Evolutionary conservation across 73 alveolate species (phyloP).

Genomic region (Stentor coeruleus): DNA sequence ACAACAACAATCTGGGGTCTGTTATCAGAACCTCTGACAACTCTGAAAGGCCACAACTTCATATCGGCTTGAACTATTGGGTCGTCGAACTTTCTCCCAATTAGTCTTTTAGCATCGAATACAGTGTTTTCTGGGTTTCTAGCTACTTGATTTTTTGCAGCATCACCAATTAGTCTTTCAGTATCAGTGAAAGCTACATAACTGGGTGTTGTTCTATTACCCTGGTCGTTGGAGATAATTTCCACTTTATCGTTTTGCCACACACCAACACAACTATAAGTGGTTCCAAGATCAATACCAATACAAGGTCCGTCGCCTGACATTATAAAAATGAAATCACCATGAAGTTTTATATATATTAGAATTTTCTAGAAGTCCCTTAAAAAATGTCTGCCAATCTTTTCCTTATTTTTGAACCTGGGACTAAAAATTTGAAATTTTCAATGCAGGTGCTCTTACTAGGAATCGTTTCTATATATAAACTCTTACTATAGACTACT

Average conservation of each 20-base stretch:
- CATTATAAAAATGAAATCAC: no score
- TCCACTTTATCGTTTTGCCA: slow-evolving; percentile 94
- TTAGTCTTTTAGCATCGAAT: slow-evolving; percentile 86
- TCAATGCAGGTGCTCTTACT: no score
- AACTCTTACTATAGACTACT: no score
- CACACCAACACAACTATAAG: slow-evolving; percentile 95
- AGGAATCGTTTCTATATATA: no score
- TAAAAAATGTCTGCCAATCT: no score
- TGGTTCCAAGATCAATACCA: slow-evolving; percentile 96
- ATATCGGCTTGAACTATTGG: slow-evolving; percentile 83
- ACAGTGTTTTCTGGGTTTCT: slow-evolving; percentile 92
- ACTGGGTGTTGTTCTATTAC: slow-evolving; percentile 95
- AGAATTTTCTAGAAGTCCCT: no score
- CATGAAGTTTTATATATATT: no score
- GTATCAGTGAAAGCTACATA: slow-evolving; percentile 95
- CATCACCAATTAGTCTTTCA: slow-evolving; percentile 95
- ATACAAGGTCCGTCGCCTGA: slow-evolving; percentile 34
- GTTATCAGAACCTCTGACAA: slow-evolving; percentile 77
- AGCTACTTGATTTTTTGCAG: slow-evolving; percentile 90
- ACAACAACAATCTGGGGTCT: slow-evolving; percentile 83
- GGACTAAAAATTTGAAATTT: no score
- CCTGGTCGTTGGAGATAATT: slow-evolving; percentile 93
- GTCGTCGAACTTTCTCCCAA: slow-evolving; percentile 89
- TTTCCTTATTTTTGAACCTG: no score
- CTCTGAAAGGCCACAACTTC: slow-evolving; percentile 87